Evolutionary conservation across 768 basidiomycete species (phyloP), one percentile per base, ranked within the genome.

Genomic region (Postia placenta): DNA sequence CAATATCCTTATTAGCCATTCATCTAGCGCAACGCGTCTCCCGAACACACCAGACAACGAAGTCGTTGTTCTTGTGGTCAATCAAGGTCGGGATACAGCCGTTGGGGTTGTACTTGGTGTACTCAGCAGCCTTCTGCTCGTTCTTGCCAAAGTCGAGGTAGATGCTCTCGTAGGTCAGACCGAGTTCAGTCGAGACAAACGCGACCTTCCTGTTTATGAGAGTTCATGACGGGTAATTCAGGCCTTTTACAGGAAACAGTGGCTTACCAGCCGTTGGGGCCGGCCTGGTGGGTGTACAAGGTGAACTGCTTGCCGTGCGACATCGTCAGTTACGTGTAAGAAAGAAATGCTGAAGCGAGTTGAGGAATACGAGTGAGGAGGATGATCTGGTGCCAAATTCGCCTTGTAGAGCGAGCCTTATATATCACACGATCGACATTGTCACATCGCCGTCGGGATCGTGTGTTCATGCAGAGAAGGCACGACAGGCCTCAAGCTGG

Each of bases 61-160:
- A 88, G 53, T 81, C 67, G 50, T 78, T 69, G 54, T 79, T 75
- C 17, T 70, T 64, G 45, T 72, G 74, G 60, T 89, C 84, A 23
- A 80, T 67, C 19, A 89, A 64, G 22, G 75, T 73, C 4, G 87
- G 85, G 44, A 89, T 87, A 41, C 85, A 68, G 36, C 83, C 82
- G 51, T 84, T 86, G 4, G 83, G 84, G 61, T 85, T 86, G 52
- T 83, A 59, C 26, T 78, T 71, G 50, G 91, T 74, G 67, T 83
- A 89, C 83, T 83, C 88, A 0, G 74, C 73, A 57, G 85, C 78
- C 69, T 91, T 92, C 66, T 92, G 88, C 19, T 71, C 69, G 55
- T 82, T 81, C 53, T 76, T 78, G 15, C 60, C 62, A 54, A 92
- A 69, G 50, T 79, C 68, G 56, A 93, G 48, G 47, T 53, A 53